Evolutionary conservation across 2,329 filamentous ascomycete species (phyloP).

Genomic region (Colletotrichum higginsianum): DNA sequence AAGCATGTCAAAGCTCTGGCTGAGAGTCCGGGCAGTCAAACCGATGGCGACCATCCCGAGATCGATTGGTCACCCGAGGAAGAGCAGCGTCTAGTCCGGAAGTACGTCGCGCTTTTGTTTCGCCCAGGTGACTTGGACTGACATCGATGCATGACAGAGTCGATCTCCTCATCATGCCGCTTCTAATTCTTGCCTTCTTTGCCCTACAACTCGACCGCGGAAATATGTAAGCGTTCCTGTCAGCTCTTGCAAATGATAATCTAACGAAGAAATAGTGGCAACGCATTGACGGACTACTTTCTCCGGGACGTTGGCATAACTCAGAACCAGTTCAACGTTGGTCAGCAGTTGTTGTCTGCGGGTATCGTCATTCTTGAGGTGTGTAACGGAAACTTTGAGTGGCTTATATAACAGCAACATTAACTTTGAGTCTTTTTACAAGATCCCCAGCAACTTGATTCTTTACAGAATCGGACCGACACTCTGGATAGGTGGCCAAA

Average conservation of each 20-base stretch:
- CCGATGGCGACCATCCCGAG: constrained; percentile 17
- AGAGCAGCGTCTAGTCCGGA: constrained; percentile 48
- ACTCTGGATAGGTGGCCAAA: constrained; percentile 61
- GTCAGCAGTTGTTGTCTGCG: constrained; percentile 65
- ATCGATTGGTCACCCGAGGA: constrained; percentile 49
- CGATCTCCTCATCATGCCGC: constrained; percentile 61
- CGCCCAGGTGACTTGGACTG: neutral
- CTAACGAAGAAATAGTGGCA: constrained; percentile 31
- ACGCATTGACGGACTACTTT: constrained; percentile 51
- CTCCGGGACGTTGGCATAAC: constrained; percentile 64
- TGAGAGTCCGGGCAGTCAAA: constrained; percentile 22
- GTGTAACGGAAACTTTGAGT: neutral
- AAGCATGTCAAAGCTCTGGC: constrained; percentile 23
- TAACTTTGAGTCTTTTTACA: neutral
- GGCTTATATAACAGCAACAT: neutral
- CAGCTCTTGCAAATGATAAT: neutral
- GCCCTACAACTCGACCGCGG: constrained; percentile 56
- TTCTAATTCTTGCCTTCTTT: constrained; percentile 62
- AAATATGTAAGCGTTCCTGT: constrained; percentile 51
- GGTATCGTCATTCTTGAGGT: constrained; percentile 62
- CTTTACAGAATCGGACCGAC: constrained; percentile 62
- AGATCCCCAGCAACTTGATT: constrained; percentile 64
- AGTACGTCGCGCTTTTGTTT: constrained; percentile 42
- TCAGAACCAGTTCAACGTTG: constrained; percentile 67
- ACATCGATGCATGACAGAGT: constrained; percentile 50